Percentiles rank a stretch among this genome's conserved stretches.
These are phyloP conservation scores for Pythium dissimile DNA, from an alignment of 352 stramenopile genomes.

Conservation along the genomic window DNA sequence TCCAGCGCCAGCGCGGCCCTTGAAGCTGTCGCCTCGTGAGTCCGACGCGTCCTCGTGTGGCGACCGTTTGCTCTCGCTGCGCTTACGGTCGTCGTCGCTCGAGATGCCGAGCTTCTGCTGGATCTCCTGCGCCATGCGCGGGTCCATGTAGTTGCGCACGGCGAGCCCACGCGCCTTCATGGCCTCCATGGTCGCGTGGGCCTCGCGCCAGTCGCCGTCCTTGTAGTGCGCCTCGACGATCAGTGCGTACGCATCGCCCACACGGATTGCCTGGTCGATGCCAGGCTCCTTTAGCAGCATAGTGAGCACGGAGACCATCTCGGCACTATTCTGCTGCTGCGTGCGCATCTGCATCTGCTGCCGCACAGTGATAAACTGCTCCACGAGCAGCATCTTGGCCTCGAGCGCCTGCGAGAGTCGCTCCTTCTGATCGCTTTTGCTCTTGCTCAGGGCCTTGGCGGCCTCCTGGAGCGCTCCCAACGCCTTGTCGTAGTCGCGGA, in stretches of 20 bases:
- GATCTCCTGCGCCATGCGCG: constrained; percentile 63
- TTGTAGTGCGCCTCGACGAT: constrained; percentile 79
- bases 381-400: constrained; percentile 64
- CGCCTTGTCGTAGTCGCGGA: constrained; percentile 93
- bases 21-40: not conserved
- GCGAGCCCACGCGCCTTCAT: constrained; percentile 69
- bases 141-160: constrained; percentile 75
- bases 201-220: constrained; percentile 60
- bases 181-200: constrained; percentile 65
- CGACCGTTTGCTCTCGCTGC: constrained; percentile 17
- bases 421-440: constrained; percentile 68
- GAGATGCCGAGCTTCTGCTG: constrained; percentile 42
- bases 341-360: constrained; percentile 54
- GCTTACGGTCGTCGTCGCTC: constrained; percentile 7
- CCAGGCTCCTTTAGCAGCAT: constrained; percentile 82
- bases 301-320: constrained; percentile 74
- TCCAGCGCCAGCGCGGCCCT: not conserved
- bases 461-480: constrained; percentile 89
- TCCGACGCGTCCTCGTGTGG: constrained; percentile 18
- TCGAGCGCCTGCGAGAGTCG: constrained; percentile 52
- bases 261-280: constrained; percentile 83
- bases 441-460: constrained; percentile 82
- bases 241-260: constrained; percentile 88
- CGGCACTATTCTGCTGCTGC: constrained; percentile 41
- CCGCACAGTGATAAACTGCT: constrained; percentile 82